Conservation (phyloP, 2,329 filamentous ascomycete species). For the Cladosporium phlei region DNA sequence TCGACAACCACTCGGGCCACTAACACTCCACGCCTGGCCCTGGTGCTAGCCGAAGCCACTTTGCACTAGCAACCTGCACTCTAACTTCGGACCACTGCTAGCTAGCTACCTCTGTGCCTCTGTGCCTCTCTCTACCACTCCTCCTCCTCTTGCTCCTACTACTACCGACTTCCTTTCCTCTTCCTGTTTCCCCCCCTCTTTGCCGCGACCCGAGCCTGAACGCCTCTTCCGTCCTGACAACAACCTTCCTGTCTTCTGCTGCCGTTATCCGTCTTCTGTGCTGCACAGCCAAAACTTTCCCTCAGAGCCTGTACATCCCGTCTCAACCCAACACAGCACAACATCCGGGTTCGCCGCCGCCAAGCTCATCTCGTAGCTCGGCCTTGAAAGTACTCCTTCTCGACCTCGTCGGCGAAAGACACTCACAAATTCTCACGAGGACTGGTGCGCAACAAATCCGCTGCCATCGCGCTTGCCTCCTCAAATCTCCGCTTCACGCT, state of each 20-base stretch:
- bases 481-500: background rate
- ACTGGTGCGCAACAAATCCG: background rate
- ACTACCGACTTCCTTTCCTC: no score
- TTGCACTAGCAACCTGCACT: background rate
- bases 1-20: no score
- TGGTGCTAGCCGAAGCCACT: background rate
- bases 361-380: no score
- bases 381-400: no score
- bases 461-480: constrained; percentile 3
- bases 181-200: no score
- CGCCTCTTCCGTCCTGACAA: constrained; percentile 1
- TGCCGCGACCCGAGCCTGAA: background rate
- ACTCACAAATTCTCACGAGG: background rate
- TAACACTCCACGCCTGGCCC: no score
- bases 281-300: background rate
- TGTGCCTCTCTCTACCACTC: background rate
- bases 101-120: background rate
- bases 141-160: background rate
- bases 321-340: no score
- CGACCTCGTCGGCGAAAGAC: background rate
- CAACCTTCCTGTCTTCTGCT: background rate
- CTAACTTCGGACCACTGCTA: background rate
- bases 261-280: background rate
- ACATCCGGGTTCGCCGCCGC: no score
- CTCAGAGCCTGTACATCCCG: no score